Conservation (phyloP, 768 basidiomycete genomes). For the Auriscalpium microsporum region DNA sequence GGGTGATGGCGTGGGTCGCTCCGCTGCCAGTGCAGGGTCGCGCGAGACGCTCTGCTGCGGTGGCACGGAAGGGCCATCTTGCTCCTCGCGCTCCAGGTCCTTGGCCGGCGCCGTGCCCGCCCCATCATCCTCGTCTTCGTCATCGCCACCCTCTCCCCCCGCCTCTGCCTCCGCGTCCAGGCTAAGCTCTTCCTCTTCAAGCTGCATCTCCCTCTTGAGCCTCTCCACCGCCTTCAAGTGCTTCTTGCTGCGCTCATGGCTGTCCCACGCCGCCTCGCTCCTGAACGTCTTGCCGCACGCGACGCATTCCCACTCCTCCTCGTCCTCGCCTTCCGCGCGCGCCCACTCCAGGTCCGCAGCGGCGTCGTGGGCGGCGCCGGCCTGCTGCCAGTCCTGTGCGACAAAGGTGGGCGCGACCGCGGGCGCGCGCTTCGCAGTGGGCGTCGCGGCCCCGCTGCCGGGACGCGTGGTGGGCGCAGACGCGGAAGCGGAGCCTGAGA, state of each 20-base stretch:
- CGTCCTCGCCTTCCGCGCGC: slow-evolving; percentile 56
- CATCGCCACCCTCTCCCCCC: background rate
- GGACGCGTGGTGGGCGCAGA: background rate
- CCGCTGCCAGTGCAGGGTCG: background rate
- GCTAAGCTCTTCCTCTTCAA: slow-evolving; percentile 62
- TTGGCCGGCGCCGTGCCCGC: too few relatives aligned
- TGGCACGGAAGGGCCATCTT: background rate
- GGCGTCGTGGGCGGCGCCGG: slow-evolving; percentile 30
- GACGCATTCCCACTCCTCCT: slow-evolving; percentile 92
- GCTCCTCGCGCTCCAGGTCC: slow-evolving; percentile 1
- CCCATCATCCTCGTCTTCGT: slow-evolving; percentile 8
- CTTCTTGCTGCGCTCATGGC: slow-evolving; percentile 93
- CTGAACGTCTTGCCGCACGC: slow-evolving; percentile 85
- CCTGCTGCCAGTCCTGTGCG: slow-evolving; percentile 88
- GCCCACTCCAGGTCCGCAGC: slow-evolving; percentile 71
- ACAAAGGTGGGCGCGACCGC: slow-evolving; percentile 40
- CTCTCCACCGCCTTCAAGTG: slow-evolving; percentile 82
- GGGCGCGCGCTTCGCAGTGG: slow-evolving; percentile 24
- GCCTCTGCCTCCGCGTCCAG: slow-evolving; percentile 27
- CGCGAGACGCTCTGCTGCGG: too few relatives aligned
- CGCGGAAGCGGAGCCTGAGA: slow-evolving; percentile 21
- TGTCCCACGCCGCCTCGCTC: slow-evolving; percentile 91
- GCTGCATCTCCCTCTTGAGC: slow-evolving; percentile 67
- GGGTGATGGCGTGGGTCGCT: background rate
- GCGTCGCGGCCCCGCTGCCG: slow-evolving; percentile 18